A percentile compares a stretch with the other conserved stretches of the same genome.
Evolutionary conservation across 192 early-diverging fungal species (phyloP).

Genomic region (Mortierella alpina): DNA sequence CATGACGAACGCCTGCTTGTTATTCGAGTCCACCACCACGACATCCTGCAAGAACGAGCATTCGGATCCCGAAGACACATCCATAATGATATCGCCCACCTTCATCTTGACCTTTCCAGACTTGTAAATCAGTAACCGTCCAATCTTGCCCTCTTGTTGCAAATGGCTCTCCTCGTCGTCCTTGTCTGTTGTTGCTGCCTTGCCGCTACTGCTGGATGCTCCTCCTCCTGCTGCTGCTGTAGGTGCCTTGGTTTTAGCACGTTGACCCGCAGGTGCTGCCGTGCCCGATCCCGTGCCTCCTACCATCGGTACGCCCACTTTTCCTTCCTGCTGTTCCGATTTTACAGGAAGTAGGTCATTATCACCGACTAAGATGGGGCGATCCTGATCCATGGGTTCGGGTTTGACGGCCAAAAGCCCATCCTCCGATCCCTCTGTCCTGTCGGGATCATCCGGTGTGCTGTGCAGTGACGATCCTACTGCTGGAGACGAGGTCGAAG

Average conservation of each 20-base stretch:
- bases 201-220: neutral
- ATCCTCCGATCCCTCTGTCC: slow-evolving; percentile 35
- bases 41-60: slow-evolving; percentile 69
- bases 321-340: slow-evolving; percentile 19
- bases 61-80: slow-evolving; percentile 64
- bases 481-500: slow-evolving; percentile 26
- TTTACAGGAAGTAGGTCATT: slow-evolving; percentile 20
- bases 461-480: slow-evolving; percentile 14
- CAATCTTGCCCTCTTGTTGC: slow-evolving; percentile 65
- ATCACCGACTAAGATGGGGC: slow-evolving; percentile 27
- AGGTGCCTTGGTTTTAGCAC: slow-evolving; percentile 20
- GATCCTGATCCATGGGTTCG: slow-evolving; percentile 38
- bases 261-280: slow-evolving; percentile 26
- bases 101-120: slow-evolving; percentile 74
- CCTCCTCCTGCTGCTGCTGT: slow-evolving; percentile 13
- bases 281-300: slow-evolving; percentile 10
- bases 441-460: slow-evolving; percentile 14
- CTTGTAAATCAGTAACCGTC: slow-evolving; percentile 70
- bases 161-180: slow-evolving; percentile 24
- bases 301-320: slow-evolving; percentile 1
- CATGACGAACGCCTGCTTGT: slow-evolving; percentile 63
- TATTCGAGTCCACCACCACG: slow-evolving; percentile 66
- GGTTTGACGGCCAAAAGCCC: slow-evolving; percentile 39
- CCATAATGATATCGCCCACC: slow-evolving; percentile 70
- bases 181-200: slow-evolving; percentile 16